A percentile compares a stretch with the other conserved stretches of the same genome.
phyloP scores from a whole-genome alignment of 805 yeast genomes.

The Metschnikowia sp. region DNA sequence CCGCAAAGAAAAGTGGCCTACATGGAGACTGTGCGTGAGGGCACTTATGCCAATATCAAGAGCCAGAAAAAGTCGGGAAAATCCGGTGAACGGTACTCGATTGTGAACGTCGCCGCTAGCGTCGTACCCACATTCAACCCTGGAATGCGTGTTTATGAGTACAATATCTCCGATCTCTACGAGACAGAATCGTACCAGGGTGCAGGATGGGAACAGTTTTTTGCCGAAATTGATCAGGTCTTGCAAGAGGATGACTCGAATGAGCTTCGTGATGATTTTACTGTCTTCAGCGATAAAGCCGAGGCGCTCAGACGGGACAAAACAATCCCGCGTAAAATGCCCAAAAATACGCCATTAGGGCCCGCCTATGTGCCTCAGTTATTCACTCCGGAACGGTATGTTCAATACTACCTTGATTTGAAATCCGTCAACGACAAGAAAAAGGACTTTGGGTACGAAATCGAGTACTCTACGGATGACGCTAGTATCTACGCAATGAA shows the following conservation, averaged over 20 bases:
- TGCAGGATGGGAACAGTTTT: constrained; percentile 60
- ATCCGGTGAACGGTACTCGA: constrained; percentile 56
- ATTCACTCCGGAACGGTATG: constrained; percentile 69
- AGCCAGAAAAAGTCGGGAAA: constrained; percentile 41
- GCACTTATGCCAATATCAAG: constrained; percentile 48
- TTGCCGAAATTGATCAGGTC: constrained; percentile 26
- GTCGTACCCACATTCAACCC: constrained; percentile 85
- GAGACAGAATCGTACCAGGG: constrained; percentile 17
- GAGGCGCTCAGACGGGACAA: constrained; percentile 44
- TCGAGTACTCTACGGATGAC: constrained; percentile 70
- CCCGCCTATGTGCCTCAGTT: constrained; percentile 74
- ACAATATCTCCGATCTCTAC: constrained; percentile 61
- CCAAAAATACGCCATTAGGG: constrained; percentile 52
- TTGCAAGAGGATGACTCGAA: constrained; percentile 18
- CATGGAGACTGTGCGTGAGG: constrained; percentile 54
- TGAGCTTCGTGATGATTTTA: constrained; percentile 9
- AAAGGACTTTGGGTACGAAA: constrained; percentile 51
- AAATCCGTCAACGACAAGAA: constrained; percentile 41
- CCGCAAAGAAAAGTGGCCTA: constrained; percentile 66
- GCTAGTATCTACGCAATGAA: constrained; percentile 48
- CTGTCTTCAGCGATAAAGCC: constrained; percentile 13
- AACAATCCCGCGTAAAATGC: constrained; percentile 61
- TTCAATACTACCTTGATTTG: constrained; percentile 73
- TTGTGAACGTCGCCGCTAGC: constrained; percentile 69
- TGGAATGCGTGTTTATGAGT: constrained; percentile 82